These are phyloP conservation scores for Pistacia vera DNA, from an alignment of 345 rosid species.

Conservation along the genomic window DNA sequence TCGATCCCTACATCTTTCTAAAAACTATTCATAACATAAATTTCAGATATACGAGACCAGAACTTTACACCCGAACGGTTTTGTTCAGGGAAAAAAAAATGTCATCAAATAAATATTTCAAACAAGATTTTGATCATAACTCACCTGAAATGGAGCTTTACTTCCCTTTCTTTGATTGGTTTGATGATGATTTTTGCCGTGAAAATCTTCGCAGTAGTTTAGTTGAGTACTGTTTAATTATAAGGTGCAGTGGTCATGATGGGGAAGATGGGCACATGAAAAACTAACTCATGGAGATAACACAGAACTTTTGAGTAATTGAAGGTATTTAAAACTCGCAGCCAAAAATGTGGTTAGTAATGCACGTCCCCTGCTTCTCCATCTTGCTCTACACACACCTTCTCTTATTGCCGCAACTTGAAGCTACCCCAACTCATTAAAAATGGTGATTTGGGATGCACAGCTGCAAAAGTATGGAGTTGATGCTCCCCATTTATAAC, in stretches of 20 bases:
- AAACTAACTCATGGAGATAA: constrained; percentile 58
- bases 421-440: neutral
- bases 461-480: constrained; percentile 29
- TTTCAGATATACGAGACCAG: no score
- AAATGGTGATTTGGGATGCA: constrained; percentile 16
- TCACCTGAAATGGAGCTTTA: constrained; percentile 10
- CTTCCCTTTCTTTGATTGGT: neutral
- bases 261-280: constrained; percentile 99
- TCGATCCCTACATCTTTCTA: neutral
- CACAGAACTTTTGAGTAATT: neutral
- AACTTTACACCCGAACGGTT: no score
- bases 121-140: neutral
- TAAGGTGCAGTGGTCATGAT: constrained; percentile 76
- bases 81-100: no score
- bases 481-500: constrained; percentile 56
- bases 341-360: constrained; percentile 49
- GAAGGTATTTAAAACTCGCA: neutral
- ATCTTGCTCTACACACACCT: constrained; percentile 82
- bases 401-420: constrained; percentile 5
- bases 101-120: neutral
- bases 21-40: neutral
- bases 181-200: neutral
- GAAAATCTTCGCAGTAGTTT: neutral
- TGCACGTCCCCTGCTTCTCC: constrained; percentile 99
- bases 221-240: neutral